phyloP scores from a whole-genome alignment of 805 yeast species.

The Candida coleopterorum region DNA sequence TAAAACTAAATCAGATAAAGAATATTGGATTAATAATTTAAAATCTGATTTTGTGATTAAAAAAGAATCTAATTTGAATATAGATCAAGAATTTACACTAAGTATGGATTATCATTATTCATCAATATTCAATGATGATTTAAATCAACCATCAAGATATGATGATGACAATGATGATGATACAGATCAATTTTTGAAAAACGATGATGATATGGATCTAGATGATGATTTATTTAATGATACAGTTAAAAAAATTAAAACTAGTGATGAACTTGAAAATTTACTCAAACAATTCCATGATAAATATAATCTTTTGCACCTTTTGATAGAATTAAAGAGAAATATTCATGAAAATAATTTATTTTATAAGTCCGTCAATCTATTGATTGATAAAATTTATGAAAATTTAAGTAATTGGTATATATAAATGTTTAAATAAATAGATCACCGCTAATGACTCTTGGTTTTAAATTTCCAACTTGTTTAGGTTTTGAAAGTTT shows the following conservation, averaged over 20 bases:
- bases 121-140: slow-evolving; percentile 14
- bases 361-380: slow-evolving; percentile 6
- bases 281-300: neutral
- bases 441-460: slow-evolving; percentile 26
- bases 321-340: slow-evolving; percentile 1
- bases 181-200: slow-evolving; percentile 4
- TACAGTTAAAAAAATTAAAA: slow-evolving; percentile 1
- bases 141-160: neutral
- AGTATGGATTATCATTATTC: slow-evolving; percentile 24
- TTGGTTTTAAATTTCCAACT: slow-evolving; percentile 19
- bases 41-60: neutral
- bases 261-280: slow-evolving; percentile 6
- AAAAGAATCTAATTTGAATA: neutral
- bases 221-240: slow-evolving; percentile 16
- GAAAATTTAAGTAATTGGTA: slow-evolving; percentile 8
- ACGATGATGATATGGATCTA: slow-evolving; percentile 12
- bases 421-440: slow-evolving; percentile 10
- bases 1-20: slow-evolving; percentile 14
- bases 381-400: slow-evolving; percentile 10
- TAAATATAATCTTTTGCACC: slow-evolving; percentile 1
- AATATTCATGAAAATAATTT: neutral
- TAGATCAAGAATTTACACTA: slow-evolving; percentile 12
- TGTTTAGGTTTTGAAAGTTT: slow-evolving; percentile 19
- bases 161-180: slow-evolving; percentile 1
- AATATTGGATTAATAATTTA: slow-evolving; percentile 17